These are phyloP conservation scores for Cladosporium sp. DNA, from an alignment of 2,329 filamentous ascomycete genomes.

Conservation along the genomic window DNA sequence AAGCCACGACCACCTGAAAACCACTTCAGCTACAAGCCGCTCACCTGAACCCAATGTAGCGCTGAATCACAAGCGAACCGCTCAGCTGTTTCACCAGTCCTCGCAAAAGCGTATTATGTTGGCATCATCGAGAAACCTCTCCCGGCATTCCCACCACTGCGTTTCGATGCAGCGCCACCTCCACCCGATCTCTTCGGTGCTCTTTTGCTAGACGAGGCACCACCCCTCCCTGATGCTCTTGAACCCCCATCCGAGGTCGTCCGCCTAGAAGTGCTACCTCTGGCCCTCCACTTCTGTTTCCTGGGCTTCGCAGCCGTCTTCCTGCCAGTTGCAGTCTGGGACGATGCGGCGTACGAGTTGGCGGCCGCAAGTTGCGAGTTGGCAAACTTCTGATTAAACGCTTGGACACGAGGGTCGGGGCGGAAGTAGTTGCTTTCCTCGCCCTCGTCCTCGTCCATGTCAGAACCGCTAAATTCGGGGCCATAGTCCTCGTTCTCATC, in stretches of 20 bases:
- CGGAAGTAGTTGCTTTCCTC: constrained; percentile 32
- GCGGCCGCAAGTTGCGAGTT: constrained; percentile 19
- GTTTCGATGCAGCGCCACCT: neutral
- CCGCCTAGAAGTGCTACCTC: constrained; percentile 5
- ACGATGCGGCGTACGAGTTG: neutral
- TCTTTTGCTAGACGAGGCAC: neutral
- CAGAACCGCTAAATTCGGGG: constrained; percentile 44
- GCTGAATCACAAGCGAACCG: neutral
- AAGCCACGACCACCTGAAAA: neutral
- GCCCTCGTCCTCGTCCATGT: constrained; percentile 41
- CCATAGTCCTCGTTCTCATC: constrained; percentile 47
- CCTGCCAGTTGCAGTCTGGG: neutral
- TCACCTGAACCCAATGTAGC: neutral
- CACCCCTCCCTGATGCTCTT: constrained; percentile 4
- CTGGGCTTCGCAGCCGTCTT: constrained; percentile 11
- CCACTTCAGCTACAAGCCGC: neutral
- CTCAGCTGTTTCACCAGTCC: neutral
- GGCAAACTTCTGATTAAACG: constrained; percentile 27
- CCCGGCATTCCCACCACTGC: neutral
- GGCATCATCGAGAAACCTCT: constrained; percentile 17
- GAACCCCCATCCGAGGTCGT: constrained; percentile 5
- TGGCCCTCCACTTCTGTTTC: constrained; percentile 13
- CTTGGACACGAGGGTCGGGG: constrained; percentile 22
- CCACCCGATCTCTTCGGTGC: neutral
- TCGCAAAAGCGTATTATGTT: constrained; percentile 3